Evolutionary conservation across 2,329 filamentous ascomycete genomes (phyloP).

Genomic region (Juglanconis sp.): DNA sequence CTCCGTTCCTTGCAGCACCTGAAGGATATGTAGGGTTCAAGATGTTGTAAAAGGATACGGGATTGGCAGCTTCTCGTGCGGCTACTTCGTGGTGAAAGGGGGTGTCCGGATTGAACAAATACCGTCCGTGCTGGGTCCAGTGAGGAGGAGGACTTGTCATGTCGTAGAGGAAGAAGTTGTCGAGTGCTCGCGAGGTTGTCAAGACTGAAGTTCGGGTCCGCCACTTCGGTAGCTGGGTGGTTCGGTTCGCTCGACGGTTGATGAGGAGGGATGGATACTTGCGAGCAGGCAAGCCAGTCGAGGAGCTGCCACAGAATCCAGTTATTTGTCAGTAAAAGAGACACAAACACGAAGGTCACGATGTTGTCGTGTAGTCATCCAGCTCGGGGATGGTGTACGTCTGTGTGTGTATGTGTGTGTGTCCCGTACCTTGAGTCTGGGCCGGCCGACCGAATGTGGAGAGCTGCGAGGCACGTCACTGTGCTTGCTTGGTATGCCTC

Average conservation of each 20-base stretch:
- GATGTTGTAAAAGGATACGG: slow-evolving; percentile 52
- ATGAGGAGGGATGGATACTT: neutral
- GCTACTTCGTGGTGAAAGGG: neutral
- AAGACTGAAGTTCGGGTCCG: neutral
- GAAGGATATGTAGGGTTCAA: slow-evolving; percentile 38
- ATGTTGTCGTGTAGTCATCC: neutral
- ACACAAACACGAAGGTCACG: neutral
- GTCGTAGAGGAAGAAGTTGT: neutral
- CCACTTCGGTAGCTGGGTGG: neutral
- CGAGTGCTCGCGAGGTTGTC: neutral
- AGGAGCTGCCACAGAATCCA: neutral
- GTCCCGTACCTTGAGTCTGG: neutral
- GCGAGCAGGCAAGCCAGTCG: neutral
- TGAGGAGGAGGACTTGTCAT: neutral
- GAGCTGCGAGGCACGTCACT: neutral
- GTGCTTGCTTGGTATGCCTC: neutral
- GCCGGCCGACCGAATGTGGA: neutral
- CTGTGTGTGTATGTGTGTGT: neutral
- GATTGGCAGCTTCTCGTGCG: slow-evolving; percentile 37
- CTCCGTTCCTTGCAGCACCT: neutral
- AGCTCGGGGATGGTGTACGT: neutral
- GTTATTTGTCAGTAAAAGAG: neutral
- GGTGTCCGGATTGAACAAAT: neutral
- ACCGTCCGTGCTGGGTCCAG: neutral
- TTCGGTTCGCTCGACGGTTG: neutral